Evolutionary conservation across 75 land plant species (phyloP), one percentile per base, ranked within the genome.

Genomic region (Sequoia sempervirens): DNA sequence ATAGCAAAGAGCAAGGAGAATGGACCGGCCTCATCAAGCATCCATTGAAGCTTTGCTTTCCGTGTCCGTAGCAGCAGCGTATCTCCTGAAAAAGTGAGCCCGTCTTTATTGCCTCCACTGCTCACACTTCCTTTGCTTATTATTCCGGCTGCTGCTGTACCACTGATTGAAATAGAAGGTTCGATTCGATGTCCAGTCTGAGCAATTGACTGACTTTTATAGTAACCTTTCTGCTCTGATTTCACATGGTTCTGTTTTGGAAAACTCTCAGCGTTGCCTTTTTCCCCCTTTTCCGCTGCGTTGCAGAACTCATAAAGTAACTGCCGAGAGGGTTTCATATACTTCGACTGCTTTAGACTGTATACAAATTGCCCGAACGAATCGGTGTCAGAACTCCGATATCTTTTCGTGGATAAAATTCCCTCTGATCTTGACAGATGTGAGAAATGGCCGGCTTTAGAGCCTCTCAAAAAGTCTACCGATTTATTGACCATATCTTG

Each of bases 11-110:
- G 30, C 20, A 56, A 36, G 75, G 83, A 53, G 34, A 81, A 68
- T 52, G 26, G 36, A 80, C 75, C 82, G 53, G 95, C 99, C 97
- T 97, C 99, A 53, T 97, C 95, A 5, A 96, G 93, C 94, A 97
- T 92, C 53, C 88, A 85, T 81, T 89, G 50, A 17, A 97, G 94
- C 88, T 89, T 93, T 30, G 89, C 72, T 84, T 50, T 50, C 15
- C 14, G 75, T 36, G 32, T 72, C 38, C 75, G 10, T 1, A 50
- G 2, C 53, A 50, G 14, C 15, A 2, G 53, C 14, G 14, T 12
- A 50, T 50, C 53, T 50, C 53, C 53, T 50, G 53, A 12, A 50
- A 50, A 50, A 50, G 53, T 50, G 53, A 50, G 15, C 53, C 53
- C 15, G 15, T 12, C 53, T 50, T 50, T 50, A 50, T 50, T 50